Percentiles rank a stretch among this genome's conserved stretches.
phyloP scores from a whole-genome alignment of 2,329 filamentous ascomycete genomes.

The Beauveria varroae region DNA sequence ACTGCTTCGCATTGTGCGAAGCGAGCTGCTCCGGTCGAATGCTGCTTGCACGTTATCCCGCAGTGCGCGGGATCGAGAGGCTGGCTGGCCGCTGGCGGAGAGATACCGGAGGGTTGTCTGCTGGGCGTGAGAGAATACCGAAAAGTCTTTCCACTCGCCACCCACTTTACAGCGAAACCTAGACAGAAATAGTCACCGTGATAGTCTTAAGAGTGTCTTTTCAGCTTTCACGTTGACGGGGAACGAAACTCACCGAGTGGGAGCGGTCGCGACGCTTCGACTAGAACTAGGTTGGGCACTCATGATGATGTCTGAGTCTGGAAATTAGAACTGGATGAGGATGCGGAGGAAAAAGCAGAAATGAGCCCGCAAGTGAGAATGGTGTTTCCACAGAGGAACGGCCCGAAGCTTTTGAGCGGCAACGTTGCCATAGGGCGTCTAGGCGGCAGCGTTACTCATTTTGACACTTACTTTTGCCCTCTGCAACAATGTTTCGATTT shows the following conservation, averaged over 20 bases:
- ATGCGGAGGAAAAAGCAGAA: too few relatives aligned
- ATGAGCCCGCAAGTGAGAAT: too few relatives aligned
- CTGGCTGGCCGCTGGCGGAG: too few relatives aligned
- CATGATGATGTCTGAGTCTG: background rate
- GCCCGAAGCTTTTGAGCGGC: too few relatives aligned
- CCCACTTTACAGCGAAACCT: slow-evolving; percentile 5
- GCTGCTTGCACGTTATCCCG: slow-evolving; percentile 30
- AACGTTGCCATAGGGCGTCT: too few relatives aligned
- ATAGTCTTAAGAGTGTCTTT: background rate
- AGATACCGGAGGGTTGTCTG: slow-evolving; percentile 19
- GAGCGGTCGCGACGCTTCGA: background rate
- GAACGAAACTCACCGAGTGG: background rate
- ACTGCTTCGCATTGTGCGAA: slow-evolving; percentile 24
- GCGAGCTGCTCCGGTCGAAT: slow-evolving; percentile 20
- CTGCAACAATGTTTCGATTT: too few relatives aligned
- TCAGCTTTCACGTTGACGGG: too few relatives aligned
- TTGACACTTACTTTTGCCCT: too few relatives aligned
- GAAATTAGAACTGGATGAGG: rapidly evolving
- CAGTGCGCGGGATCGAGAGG: too few relatives aligned
- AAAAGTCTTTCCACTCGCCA: slow-evolving; percentile 19
- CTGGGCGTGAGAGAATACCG: slow-evolving; percentile 26
- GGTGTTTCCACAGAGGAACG: too few relatives aligned
- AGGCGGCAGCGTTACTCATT: too few relatives aligned
- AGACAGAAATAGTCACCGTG: background rate
- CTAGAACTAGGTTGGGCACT: background rate